A percentile compares a stretch with the other conserved stretches of the same genome.
These are phyloP conservation scores for Colletotrichum sp. DNA, from an alignment of 2,329 filamentous ascomycete species.

Conservation along the genomic window DNA sequence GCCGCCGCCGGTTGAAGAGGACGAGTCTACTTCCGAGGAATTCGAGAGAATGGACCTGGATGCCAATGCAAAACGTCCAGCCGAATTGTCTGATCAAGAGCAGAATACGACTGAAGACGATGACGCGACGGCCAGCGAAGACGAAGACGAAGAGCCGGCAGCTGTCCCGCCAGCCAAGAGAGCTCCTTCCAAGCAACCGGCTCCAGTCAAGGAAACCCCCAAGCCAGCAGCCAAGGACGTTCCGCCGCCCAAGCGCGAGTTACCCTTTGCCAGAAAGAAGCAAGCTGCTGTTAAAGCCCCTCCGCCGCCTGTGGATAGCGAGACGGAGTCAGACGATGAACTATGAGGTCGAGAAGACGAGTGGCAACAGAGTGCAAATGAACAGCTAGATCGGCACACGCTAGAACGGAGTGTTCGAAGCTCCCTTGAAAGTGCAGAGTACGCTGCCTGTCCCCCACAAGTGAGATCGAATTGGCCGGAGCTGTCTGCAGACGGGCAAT, in stretches of 20 bases:
- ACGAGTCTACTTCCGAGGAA: constrained; percentile 47
- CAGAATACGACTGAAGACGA: constrained; percentile 42
- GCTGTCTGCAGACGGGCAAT: background rate
- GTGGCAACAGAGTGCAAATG: background rate
- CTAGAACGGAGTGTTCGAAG: background rate
- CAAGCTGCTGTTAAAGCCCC: constrained; percentile 25
- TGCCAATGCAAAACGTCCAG: constrained; percentile 23
- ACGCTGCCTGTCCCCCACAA: background rate
- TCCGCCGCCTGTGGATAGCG: constrained; percentile 39
- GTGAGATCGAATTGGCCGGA: background rate
- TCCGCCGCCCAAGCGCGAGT: constrained; percentile 41
- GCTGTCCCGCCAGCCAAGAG: constrained; percentile 24
- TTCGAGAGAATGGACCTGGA: constrained; percentile 59
- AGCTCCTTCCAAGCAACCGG: background rate
- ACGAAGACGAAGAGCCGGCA: constrained; percentile 40
- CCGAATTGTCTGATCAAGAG: constrained; percentile 37
- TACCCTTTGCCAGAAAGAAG: constrained; percentile 50
- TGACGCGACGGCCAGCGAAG: constrained; percentile 46
- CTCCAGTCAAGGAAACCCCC: background rate
- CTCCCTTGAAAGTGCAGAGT: background rate
- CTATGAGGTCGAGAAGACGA: constrained; percentile 36
- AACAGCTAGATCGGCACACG: background rate
- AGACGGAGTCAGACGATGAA: constrained; percentile 63
- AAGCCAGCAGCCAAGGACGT: background rate
- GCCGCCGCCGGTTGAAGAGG: constrained; percentile 35